Percentiles rank a stretch among this genome's conserved stretches.
Evolutionary conservation across 2,329 filamentous ascomycete genomes (phyloP).

Genomic region (Herpotrichia juniperi): DNA sequence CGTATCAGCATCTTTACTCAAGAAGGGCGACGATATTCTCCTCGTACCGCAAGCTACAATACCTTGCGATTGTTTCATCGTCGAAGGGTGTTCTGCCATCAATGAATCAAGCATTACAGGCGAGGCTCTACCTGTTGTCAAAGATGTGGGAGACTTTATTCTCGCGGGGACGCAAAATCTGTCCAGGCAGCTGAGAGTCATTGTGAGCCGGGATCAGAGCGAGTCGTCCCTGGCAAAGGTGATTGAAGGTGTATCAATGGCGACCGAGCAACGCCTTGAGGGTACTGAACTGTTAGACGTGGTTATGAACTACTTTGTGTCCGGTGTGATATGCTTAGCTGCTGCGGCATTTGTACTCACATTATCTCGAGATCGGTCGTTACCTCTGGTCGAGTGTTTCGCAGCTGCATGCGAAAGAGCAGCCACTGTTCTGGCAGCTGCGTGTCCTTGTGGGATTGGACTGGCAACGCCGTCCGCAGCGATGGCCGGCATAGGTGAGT

Average conservation of each 20-base stretch:
- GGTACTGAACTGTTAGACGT: slow-evolving; percentile 8
- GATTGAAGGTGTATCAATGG: slow-evolving; percentile 5
- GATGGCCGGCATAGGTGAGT: slow-evolving; percentile 18
- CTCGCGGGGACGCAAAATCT: slow-evolving; percentile 14
- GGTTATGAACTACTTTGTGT: not conserved
- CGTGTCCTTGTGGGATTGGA: slow-evolving; percentile 22
- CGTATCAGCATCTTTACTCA: not conserved
- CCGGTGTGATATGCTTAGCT: too few species aligned
- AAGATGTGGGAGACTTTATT: slow-evolving; percentile 12
- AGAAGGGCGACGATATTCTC: slow-evolving; percentile 11
- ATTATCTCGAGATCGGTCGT: not conserved
- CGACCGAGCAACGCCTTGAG: slow-evolving; percentile 10
- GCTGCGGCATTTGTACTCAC: too few species aligned
- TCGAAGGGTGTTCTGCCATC: slow-evolving; percentile 10
- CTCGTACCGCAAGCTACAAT: slow-evolving; percentile 7
- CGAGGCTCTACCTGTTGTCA: slow-evolving; percentile 10
- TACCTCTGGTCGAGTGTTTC: not conserved
- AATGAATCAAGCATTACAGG: slow-evolving; percentile 17
- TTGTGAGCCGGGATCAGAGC: slow-evolving; percentile 6
- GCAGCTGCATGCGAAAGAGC: slow-evolving; percentile 7
- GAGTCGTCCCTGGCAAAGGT: slow-evolving; percentile 13
- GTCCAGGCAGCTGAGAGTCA: slow-evolving; percentile 2
- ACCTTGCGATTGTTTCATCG: slow-evolving; percentile 15
- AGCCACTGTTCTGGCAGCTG: slow-evolving; percentile 16
- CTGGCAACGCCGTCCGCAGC: slow-evolving; percentile 18